Evolutionary conservation across 306 rosid species (phyloP), one percentile per base, ranked within the genome.

Genomic region (Ziziphus jujuba): DNA sequence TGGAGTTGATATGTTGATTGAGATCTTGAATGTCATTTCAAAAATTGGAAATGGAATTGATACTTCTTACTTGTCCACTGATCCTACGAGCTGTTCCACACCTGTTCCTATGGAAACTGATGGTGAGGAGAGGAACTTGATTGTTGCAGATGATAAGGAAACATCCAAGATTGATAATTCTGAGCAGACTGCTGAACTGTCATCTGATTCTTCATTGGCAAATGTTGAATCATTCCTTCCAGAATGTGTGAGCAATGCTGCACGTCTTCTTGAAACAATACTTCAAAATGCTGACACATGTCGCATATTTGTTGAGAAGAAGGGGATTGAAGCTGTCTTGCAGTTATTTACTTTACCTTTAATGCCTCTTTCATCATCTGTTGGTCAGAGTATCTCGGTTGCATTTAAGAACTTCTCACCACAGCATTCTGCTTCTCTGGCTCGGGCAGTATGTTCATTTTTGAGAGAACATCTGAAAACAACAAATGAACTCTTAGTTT

Each of bases 261-360:
- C 96, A 43, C 97, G 97, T 57, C 85, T 95, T 64, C 95, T 95
- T 68, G 97, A 95, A 81, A 87, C 97, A 59, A 72, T 89, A 77
- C 97, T 95, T 81, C 97, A 90, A 78, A 95, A 95, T 91, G 91
- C 95, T 43, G 99, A 95, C 70, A 91, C 96, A 10, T 88, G 99
- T 72, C 88, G 96, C 54, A 85, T 95, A 67, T 95, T 90, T 81
- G 88, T 95, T 73, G 99, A 95, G 87, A 95, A 88, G 74, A 90
- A 87, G 68, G 99, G 99, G 61, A 78, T 95, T 65, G 99, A 95
- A 76, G 92, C 92, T 77, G 92, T 95, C 69, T 89, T 95, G 63
- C 87, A 82, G 83, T 73, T 95, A 70, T 84, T 95, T 77, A 77
- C 91, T 63, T 70, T 88, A 86, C 95, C 99, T 72, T 82, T 87